A percentile compares a stretch with the other conserved stretches of the same genome.
phyloP scores from a whole-genome alignment of 345 rosid genomes.

The Draba incana region DNA sequence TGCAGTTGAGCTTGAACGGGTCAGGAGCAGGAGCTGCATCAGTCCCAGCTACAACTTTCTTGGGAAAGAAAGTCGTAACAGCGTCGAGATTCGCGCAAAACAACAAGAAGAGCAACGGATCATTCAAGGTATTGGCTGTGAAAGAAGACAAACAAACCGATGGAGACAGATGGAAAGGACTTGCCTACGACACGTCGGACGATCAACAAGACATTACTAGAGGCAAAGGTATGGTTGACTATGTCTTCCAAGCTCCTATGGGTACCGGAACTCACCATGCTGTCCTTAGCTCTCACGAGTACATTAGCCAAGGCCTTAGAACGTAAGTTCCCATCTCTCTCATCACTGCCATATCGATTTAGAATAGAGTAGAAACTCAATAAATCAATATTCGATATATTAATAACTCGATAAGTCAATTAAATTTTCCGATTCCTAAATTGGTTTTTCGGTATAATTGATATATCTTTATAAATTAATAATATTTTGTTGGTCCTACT shows the following conservation, averaged over 20 bases:
- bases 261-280: constrained; percentile 81
- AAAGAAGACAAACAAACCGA: constrained; percentile 68
- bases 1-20: constrained; percentile 83
- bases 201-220: constrained; percentile 97
- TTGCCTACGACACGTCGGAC: constrained; percentile 69
- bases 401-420: too few relatives aligned
- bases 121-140: constrained; percentile 58
- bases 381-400: too few relatives aligned
- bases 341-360: neutral
- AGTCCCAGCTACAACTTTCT: constrained; percentile 67
- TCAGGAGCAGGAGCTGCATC: constrained; percentile 60
- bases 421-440: too few relatives aligned
- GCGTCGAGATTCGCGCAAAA: constrained; percentile 44
- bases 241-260: constrained; percentile 91
- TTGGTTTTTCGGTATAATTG: too few relatives aligned
- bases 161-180: constrained; percentile 80
- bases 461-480: too few relatives aligned
- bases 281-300: constrained; percentile 79
- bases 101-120: constrained; percentile 42
- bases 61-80: constrained; percentile 71
- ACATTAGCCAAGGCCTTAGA: constrained; percentile 78
- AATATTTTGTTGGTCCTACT: too few relatives aligned
- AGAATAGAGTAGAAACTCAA: too few relatives aligned
- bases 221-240: constrained; percentile 91
- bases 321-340: constrained; percentile 50